A percentile compares a stretch with the other conserved stretches of the same genome.
These are phyloP conservation scores for Candida suzukii DNA, from an alignment of 805 yeast genomes.

Conservation along the genomic window DNA sequence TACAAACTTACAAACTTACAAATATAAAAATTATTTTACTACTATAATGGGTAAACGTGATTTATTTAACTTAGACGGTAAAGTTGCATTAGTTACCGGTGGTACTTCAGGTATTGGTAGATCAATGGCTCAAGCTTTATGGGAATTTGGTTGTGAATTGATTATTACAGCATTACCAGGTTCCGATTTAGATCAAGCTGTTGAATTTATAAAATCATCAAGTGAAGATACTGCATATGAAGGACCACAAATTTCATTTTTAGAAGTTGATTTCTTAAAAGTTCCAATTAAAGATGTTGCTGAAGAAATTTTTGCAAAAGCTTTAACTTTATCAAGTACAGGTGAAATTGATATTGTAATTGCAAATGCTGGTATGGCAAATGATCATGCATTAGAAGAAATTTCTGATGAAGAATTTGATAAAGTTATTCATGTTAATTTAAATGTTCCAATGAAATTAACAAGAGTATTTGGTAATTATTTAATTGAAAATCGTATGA, in stretches of 20 bases:
- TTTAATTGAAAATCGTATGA: slow-evolving; percentile 23
- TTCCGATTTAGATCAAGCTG: slow-evolving; percentile 21
- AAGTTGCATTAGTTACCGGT: slow-evolving; percentile 40
- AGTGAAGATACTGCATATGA: slow-evolving; percentile 17
- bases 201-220: slow-evolving; percentile 9
- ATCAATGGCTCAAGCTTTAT: slow-evolving; percentile 43
- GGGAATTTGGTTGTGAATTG: slow-evolving; percentile 39
- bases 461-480: slow-evolving; percentile 30
- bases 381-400: slow-evolving; percentile 25
- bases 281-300: slow-evolving; percentile 23
- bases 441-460: slow-evolving; percentile 29
- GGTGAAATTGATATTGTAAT: slow-evolving; percentile 25
- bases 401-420: slow-evolving; percentile 32
- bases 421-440: slow-evolving; percentile 33
- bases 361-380: slow-evolving; percentile 29
- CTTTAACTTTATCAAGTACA: slow-evolving; percentile 21
- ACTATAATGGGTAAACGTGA: neutral
- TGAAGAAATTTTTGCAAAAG: slow-evolving; percentile 21
- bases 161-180: slow-evolving; percentile 30
- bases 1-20: neutral
- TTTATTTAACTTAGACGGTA: slow-evolving; percentile 30
- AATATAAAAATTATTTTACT: neutral
- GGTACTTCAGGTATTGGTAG: slow-evolving; percentile 51
- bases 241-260: slow-evolving; percentile 32
- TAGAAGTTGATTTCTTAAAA: slow-evolving; percentile 18